Evolutionary conservation across 345 rosid genomes (phyloP).

Genomic region (Noccaea caerulescens): DNA sequence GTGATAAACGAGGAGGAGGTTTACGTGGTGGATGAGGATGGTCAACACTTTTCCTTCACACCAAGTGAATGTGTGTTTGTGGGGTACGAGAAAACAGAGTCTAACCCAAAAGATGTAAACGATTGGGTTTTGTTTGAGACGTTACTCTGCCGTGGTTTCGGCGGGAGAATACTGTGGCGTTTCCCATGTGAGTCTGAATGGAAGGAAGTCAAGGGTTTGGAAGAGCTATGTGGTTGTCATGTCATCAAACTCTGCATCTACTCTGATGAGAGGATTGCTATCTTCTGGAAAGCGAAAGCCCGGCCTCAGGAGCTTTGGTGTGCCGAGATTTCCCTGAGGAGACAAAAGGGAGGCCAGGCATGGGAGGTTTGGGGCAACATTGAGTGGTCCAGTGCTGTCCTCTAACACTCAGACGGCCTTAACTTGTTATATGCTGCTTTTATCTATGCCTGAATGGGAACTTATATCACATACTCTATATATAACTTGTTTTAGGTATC

Average conservation of each 20-base stretch:
- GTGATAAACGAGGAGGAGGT: not conserved
- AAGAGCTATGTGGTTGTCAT: not conserved
- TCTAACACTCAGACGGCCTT: not conserved
- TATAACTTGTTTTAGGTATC: too few relatives aligned
- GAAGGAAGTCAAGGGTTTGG: constrained; percentile 17
- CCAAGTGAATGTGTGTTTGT: not conserved
- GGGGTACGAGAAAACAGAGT: not conserved
- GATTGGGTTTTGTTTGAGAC: not conserved
- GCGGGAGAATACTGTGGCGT: constrained; percentile 11
- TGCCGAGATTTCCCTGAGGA: not conserved
- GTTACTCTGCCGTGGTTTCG: not conserved
- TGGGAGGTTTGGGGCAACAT: not conserved
- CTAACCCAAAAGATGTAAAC: not conserved
- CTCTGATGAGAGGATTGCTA: not conserved
- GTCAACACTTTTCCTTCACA: not conserved
- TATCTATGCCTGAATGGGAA: too few relatives aligned
- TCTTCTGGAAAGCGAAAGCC: not conserved
- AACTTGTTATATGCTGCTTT: too few relatives aligned
- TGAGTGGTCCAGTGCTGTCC: constrained; percentile 1
- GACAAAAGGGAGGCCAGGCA: not conserved
- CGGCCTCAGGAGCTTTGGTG: not conserved
- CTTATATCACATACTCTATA: too few relatives aligned
- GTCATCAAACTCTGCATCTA: not conserved
- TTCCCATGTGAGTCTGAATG: not conserved
- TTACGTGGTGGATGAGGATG: constrained; percentile 7